Evolutionary conservation across 805 yeast genomes (phyloP).

Genomic region (Hanseniaspora hatyaiensis): DNA sequence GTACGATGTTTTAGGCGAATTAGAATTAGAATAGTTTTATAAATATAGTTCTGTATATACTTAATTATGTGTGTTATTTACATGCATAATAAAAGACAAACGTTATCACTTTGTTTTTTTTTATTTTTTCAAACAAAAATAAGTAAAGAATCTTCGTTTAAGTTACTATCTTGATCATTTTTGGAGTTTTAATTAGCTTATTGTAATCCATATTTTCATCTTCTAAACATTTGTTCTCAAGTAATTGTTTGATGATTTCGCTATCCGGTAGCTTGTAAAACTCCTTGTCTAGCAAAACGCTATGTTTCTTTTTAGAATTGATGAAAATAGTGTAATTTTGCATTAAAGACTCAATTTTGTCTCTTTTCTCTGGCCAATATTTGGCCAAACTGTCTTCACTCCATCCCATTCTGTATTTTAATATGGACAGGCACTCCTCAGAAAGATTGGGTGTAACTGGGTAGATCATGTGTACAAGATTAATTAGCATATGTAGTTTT

Average conservation of each 20-base stretch:
- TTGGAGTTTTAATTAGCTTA: constrained; percentile 46
- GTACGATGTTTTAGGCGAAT: constrained; percentile 63
- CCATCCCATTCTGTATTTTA: constrained; percentile 24
- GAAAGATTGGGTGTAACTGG: constrained; percentile 75
- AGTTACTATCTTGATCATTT: constrained; percentile 36
- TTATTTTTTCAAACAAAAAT: constrained; percentile 6
- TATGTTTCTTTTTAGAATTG: constrained; percentile 58
- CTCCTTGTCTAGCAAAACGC: constrained; percentile 30
- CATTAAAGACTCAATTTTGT: constrained; percentile 30
- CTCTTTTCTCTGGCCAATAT: constrained; percentile 49
- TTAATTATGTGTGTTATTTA: no score
- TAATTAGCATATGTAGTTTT: constrained; percentile 39
- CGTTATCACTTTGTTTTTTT: background rate
- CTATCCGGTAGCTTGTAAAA: constrained; percentile 31
- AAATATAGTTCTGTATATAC: background rate
- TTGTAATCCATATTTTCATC: constrained; percentile 32
- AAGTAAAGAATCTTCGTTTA: background rate
- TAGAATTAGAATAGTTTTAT: constrained; percentile 23
- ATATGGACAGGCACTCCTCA: constrained; percentile 67
- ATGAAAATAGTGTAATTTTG: constrained; percentile 49
- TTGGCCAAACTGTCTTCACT: constrained; percentile 26
- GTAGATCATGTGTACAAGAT: constrained; percentile 50
- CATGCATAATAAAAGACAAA: no score
- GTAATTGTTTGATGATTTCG: constrained; percentile 32
- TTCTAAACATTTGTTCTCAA: constrained; percentile 33